phyloP scores from a whole-genome alignment of 371 early-diverging fungal species.

The Mortierella sp. region DNA sequence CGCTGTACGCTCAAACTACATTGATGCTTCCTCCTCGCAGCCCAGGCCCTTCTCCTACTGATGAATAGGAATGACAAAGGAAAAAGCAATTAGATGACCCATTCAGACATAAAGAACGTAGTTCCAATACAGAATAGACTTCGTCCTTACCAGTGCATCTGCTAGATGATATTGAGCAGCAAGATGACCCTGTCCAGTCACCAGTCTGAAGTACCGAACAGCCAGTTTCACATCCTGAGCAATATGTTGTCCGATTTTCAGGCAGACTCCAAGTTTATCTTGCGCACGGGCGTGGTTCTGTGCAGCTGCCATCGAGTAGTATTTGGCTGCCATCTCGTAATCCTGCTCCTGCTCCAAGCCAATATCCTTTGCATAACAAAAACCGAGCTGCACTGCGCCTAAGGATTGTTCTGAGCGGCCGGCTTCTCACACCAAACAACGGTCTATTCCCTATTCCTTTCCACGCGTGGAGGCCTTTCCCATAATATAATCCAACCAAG shows the following conservation, averaged over 20 bases:
- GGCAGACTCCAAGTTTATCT: conserved; percentile 79
- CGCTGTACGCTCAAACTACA: conserved; percentile 79
- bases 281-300: conserved; percentile 56
- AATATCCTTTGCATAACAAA: conserved; percentile 85
- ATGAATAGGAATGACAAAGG: not conserved
- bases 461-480: conserved; percentile 82
- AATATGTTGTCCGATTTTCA: conserved; percentile 80
- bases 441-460: conserved; percentile 63
- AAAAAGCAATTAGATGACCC: not conserved
- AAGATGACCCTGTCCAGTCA: conserved; percentile 74
- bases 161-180: conserved; percentile 73
- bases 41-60: conserved; percentile 79
- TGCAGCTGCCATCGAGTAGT: conserved; percentile 61
- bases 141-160: conserved; percentile 55
- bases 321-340: conserved; percentile 63
- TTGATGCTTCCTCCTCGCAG: conserved; percentile 66
- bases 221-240: conserved; percentile 67
- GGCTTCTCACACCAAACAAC: conserved; percentile 83
- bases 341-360: conserved; percentile 70
- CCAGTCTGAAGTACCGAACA: conserved; percentile 66
- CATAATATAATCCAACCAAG: conserved; percentile 78
- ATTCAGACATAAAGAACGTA: not conserved
- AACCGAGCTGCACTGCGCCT: conserved; percentile 90
- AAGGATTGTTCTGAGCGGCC: conserved; percentile 82
- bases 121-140: not conserved